Evolutionary conservation across 495 filamentous ascomycete species (phyloP), one percentile per base, ranked within the genome.

Genomic region (Hypoxylon intermedium): DNA sequence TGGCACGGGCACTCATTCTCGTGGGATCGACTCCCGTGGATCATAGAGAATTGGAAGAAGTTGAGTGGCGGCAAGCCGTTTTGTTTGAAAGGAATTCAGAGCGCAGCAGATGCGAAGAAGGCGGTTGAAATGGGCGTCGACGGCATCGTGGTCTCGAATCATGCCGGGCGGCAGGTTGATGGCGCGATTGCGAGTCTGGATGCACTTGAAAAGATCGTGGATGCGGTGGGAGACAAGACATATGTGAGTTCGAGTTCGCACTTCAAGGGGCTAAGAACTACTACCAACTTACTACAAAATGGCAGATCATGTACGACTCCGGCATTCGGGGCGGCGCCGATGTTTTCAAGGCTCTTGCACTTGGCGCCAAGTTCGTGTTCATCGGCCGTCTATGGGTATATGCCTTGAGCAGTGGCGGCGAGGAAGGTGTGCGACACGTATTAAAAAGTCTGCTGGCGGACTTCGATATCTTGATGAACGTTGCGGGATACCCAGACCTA

Each of bases 331-430:
- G 78, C 9, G 85, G 75, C 0, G 77, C 78, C 16, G 86, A 88
- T 66, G 74, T 85, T 13, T 76, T 83, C 41, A 88, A 88, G 67
- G 86, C 85, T 1, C 68, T 89, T 4, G 83, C 84, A 0, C 66
- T 89, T 9, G 85, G 87, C 0, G 87, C 87, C 0, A 82, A 83
- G 57, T 84, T 87, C 51, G 83, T 87, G 11, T 86, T 85, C 42
- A 71, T 89, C 11, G 86, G 87, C 0, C 71, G 86, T 5, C 70
- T 86, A 4, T 87, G 82, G 81, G 75, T 89, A 30, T 89, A 82
- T 77, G 86, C 79, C 0, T 60, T 89, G 21, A 75, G 78, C 37
- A 82, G 85, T 34, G 79, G 78, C 61, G 87, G 85, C 12, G 83
- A 89, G 68, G 65, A 80, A 9, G 83, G 85, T 0, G 84, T 87